Percentiles rank a stretch among this genome's conserved stretches.
Evolutionary conservation across 768 basidiomycete species (phyloP).

Genomic region (Leucocoprinus leucothites): DNA sequence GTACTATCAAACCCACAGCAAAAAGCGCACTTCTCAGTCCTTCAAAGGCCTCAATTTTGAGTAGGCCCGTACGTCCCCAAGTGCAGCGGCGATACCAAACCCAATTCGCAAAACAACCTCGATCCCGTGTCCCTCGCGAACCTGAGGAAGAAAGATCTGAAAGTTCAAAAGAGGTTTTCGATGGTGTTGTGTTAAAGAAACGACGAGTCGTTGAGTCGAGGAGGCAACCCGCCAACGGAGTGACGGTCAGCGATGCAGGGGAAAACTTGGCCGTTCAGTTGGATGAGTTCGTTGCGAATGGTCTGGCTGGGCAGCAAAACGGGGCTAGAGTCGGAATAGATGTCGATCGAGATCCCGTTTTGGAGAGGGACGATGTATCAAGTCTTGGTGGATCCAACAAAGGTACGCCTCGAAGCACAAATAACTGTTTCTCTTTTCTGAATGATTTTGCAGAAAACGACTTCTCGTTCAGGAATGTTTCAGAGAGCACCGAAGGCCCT

Average conservation of each 20-base stretch:
- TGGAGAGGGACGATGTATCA: constrained; percentile 6
- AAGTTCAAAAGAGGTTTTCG: constrained; percentile 5
- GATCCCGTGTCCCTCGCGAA: background rate
- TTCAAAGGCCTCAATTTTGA: background rate
- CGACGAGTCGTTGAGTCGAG: background rate
- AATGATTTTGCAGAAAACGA: constrained; percentile 8
- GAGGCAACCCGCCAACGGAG: too few relatives aligned
- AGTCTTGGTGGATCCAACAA: constrained; percentile 11
- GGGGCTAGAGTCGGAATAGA: background rate
- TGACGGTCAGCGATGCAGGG: background rate
- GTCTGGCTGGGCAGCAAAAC: background rate
- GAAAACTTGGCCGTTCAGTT: background rate
- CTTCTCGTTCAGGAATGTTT: constrained; percentile 9
- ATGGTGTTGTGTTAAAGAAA: constrained; percentile 8
- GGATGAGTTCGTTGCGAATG: constrained; percentile 12
- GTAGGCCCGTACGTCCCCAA: background rate
- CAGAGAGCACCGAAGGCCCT: constrained; percentile 4
- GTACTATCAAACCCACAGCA: constrained; percentile 5
- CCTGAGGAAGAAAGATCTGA: background rate
- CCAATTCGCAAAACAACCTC: background rate
- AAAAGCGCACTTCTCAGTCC: background rate
- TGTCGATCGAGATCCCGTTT: background rate
- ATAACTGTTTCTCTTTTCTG: background rate
- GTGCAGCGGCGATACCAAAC: background rate
- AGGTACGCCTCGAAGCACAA: background rate